Evolutionary conservation across 2,329 filamentous ascomycete species (phyloP), one percentile per base, ranked within the genome.

Genomic region (Pseudogymnoascus sp.): DNA sequence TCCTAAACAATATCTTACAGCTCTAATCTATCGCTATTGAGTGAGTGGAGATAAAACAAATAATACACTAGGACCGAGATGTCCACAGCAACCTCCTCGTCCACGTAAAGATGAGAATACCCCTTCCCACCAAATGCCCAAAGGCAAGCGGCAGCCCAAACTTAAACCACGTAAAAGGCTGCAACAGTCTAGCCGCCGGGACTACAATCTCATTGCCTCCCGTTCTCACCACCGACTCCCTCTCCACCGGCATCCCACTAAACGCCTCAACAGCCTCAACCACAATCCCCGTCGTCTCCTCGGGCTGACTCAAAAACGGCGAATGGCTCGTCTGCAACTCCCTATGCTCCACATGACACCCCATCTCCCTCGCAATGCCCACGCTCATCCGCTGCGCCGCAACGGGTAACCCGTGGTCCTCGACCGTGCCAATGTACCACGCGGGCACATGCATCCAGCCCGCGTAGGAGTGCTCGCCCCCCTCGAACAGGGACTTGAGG

Each of bases 301-400:
- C 64, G 1, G 75, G 74, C 61, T 68, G 70, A 66, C 76, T 78
- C 66, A 79, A 68, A 69, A 78, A 76, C 4, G 75, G 75, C 13
- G 73, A 76, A 72, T 78, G 76, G 57, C 75, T 74, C 44, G 70
- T 75, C 37, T 66, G 64, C 60, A 77, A 50, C 67, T 78, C 75
- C 15, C 73, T 62, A 62, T 73, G 68, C 60, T 70, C 70, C 1
- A 76, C 64, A 62, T 63, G 62, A 4, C 60, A 70, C 0, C 74
- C 73, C 68, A 73, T 68, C 59, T 68, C 69, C 67, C 69, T 74
- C 36, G 74, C 75, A 66, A 70, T 71, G 1, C 72, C 69, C 2
- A 76, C 70, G n/a, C 67, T 21, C 64, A 73, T 64, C 50, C 69
- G 70, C 65, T 78, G 76, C 8, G 63, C 68, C 59, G 71, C 60